Conservation (phyloP, 163 green algal genomes). For the Chloromonas sp. region DNA sequence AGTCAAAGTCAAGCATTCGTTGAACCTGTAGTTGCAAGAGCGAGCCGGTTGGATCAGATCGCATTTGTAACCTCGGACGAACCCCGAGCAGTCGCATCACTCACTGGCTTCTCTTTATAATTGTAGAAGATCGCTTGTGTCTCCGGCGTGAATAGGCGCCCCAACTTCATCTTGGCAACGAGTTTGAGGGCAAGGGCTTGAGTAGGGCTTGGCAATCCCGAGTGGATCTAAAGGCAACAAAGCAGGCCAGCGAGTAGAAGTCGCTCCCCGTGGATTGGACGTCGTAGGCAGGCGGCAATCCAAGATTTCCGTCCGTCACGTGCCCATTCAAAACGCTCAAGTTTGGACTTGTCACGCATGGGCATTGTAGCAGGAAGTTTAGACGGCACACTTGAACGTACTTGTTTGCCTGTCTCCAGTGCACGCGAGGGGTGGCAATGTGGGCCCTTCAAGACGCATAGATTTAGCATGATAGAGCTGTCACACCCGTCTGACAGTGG, state of each 20-base stretch:
- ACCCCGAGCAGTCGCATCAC: neutral
- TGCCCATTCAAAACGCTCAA: too few relatives aligned
- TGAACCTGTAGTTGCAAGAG: conserved; percentile 52
- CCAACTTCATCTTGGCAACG: conserved; percentile 23
- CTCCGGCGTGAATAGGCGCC: conserved; percentile 74
- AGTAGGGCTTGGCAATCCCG: neutral
- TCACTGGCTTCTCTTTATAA: conserved; percentile 67
- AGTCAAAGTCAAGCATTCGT: conserved; percentile 96
- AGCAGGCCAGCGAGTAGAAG: neutral
- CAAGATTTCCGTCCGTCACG: neutral
- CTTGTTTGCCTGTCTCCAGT: too few relatives aligned
- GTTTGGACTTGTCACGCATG: too few relatives aligned
- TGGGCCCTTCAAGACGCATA: too few relatives aligned
- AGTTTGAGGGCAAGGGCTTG: neutral
- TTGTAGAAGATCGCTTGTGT: conserved; percentile 93
- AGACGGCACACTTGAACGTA: too few relatives aligned
- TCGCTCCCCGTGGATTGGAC: neutral
- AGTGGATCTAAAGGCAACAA: neutral
- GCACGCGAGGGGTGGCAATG: too few relatives aligned
- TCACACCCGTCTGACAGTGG: too few relatives aligned
- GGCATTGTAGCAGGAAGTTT: too few relatives aligned
- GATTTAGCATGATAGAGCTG: too few relatives aligned
- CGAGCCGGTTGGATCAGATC: neutral
- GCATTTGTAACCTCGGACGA: too few relatives aligned
- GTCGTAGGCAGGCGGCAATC: neutral